phyloP scores from a whole-genome alignment of 805 yeast genomes.

The Candida wancherniae region DNA sequence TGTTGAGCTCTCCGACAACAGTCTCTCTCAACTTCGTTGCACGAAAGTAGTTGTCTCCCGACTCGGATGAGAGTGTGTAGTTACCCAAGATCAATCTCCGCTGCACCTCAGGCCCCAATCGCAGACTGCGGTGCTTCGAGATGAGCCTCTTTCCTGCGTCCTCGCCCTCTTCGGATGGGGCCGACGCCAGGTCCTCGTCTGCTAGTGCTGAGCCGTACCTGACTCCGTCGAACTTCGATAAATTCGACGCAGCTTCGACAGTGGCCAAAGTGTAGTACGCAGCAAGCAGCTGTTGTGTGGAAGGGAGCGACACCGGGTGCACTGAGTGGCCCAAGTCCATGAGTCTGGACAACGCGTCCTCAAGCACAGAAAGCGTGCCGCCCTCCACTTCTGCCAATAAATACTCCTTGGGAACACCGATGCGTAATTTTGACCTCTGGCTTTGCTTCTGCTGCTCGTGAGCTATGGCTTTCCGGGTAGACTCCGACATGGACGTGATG shows the following conservation, averaged over 20 bases:
- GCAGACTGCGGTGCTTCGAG: constrained; percentile 50
- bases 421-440: constrained; percentile 26
- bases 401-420: constrained; percentile 77
- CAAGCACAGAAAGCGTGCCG: constrained; percentile 46
- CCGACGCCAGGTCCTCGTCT: constrained; percentile 6
- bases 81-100: constrained; percentile 82
- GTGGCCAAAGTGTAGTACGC: constrained; percentile 85
- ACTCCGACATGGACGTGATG: constrained; percentile 58
- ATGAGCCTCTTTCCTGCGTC: constrained; percentile 14
- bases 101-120: constrained; percentile 80
- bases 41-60: constrained; percentile 66
- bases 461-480: constrained; percentile 27
- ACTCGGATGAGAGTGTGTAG: constrained; percentile 74
- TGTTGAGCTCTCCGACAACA: constrained; percentile 62
- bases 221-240: constrained; percentile 86
- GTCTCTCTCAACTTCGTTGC: constrained; percentile 65
- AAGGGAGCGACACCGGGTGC: constrained; percentile 64
- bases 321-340: constrained; percentile 48
- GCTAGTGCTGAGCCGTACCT: constrained; percentile 58
- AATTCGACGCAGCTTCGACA: constrained; percentile 90
- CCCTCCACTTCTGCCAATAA: constrained; percentile 50
- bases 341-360: constrained; percentile 40
- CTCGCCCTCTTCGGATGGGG: constrained; percentile 25
- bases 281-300: constrained; percentile 61
- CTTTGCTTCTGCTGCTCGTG: constrained; percentile 3